phyloP scores from a whole-genome alignment of 371 early-diverging fungal species.

The Chytridiales sp. region DNA sequence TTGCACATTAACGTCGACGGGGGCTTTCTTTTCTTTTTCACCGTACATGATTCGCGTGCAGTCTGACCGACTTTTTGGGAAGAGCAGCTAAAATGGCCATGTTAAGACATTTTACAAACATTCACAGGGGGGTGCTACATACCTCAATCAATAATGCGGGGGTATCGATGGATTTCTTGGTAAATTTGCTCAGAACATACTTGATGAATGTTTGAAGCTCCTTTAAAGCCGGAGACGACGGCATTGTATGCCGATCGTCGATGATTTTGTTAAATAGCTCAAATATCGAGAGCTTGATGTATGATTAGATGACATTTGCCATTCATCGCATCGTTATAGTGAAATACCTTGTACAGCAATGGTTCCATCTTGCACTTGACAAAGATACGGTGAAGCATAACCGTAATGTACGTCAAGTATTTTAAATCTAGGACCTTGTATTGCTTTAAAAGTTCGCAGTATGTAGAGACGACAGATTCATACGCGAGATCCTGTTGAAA shows the following conservation, averaged over 20 bases:
- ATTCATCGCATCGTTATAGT: background rate
- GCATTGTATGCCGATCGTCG: constrained; percentile 26
- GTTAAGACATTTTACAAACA: background rate
- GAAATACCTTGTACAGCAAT: constrained; percentile 56
- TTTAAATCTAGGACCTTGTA: constrained; percentile 50
- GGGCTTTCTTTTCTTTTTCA: constrained; percentile 5
- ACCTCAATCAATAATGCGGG: constrained; percentile 63
- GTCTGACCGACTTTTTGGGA: constrained; percentile 35
- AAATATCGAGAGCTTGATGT: constrained; percentile 50
- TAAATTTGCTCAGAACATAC: constrained; percentile 56
- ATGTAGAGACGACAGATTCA: constrained; percentile 53
- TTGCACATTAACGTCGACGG: constrained; percentile 8
- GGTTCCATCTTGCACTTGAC: constrained; percentile 59
- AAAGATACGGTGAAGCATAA: constrained; percentile 67
- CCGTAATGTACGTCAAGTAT: constrained; percentile 53
- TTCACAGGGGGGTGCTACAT: background rate
- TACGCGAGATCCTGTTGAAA: constrained; percentile 52
- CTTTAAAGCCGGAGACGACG: constrained; percentile 35
- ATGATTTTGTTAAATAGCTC: constrained; percentile 65
- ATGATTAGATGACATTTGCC: background rate
- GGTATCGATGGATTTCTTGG: constrained; percentile 52
- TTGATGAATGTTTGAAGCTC: constrained; percentile 57
- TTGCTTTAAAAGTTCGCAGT: constrained; percentile 53
- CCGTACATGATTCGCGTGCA: constrained; percentile 27
- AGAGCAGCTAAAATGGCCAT: constrained; percentile 22